Evolutionary conservation across 805 yeast species (phyloP).

Genomic region (Teunomyces gatunensis): DNA sequence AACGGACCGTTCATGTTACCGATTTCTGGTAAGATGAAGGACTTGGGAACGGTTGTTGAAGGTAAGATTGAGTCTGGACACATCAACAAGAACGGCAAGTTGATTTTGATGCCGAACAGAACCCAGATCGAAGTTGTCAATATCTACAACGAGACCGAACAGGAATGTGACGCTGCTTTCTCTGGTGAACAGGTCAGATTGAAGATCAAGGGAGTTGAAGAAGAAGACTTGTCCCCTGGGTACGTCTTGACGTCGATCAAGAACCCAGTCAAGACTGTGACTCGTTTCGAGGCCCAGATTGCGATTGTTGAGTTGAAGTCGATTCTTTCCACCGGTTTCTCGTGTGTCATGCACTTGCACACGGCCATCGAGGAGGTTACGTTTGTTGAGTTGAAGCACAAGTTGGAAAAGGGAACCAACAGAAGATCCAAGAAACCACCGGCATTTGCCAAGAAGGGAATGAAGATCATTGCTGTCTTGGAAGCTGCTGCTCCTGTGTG

Average conservation of each 20-base stretch:
- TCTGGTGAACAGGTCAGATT: conserved; percentile 98
- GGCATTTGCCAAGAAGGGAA: conserved; percentile 97
- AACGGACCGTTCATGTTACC: conserved; percentile 98
- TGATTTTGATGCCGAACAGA: conserved; percentile 92
- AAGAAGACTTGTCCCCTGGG: conserved; percentile 91
- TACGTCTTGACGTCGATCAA: conserved; percentile 83
- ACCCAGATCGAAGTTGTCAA: conserved; percentile 78
- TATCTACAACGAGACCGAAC: conserved; percentile 93
- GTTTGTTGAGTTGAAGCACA: conserved; percentile 79
- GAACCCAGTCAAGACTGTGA: conserved; percentile 88
- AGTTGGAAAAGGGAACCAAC: conserved; percentile 94
- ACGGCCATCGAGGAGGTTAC: conserved; percentile 96
- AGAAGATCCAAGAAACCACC: conserved; percentile 96
- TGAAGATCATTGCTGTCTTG: conserved; percentile 92
- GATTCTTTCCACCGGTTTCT: conserved; percentile 89
- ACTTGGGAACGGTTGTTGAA: conserved; percentile 95
- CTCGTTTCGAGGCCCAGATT: conserved; percentile 90
- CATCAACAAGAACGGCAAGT: conserved; percentile 70
- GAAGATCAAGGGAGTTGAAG: conserved; percentile 92
- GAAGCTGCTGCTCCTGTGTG: conserved; percentile 88
- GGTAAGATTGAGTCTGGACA: conserved; percentile 98
- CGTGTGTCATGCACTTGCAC: conserved; percentile 98
- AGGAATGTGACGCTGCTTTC: conserved; percentile 82
- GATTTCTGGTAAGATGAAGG: conserved; percentile 90
- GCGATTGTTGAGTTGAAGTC: conserved; percentile 96